Percentiles rank a stretch among this genome's conserved stretches.
Conservation (phyloP, 371 early-diverging fungal genomes). For the Coemansia sp. region DNA sequence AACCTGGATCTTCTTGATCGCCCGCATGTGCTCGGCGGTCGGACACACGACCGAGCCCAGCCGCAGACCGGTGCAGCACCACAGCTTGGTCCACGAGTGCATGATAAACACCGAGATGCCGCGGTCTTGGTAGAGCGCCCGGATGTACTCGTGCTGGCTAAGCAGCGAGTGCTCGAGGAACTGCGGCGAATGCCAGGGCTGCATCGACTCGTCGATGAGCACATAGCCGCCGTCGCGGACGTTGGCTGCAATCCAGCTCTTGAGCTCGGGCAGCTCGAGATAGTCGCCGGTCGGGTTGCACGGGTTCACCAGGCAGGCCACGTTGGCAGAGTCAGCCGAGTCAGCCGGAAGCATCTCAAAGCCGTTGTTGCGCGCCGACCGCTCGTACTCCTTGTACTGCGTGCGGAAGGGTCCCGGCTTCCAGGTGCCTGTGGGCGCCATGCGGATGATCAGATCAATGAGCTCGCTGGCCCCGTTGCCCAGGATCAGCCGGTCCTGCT, state of each 20-base stretch:
- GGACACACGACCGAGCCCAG: conserved; percentile 85
- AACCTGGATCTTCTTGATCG: conserved; percentile 72
- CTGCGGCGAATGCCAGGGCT: conserved; percentile 75
- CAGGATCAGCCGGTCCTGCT: conserved; percentile 62
- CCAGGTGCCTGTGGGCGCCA: conserved; percentile 68
- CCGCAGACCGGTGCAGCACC: conserved; percentile 86
- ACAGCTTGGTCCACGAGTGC: conserved; percentile 90
- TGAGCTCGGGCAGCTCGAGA: conserved; percentile 63
- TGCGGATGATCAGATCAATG: conserved; percentile 78
- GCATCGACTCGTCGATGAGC: conserved; percentile 87
- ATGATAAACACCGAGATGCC: conserved; percentile 77
- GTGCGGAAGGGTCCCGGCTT: conserved; percentile 69
- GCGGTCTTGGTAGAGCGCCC: conserved; percentile 57
- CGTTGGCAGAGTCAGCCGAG: conserved; percentile 57
- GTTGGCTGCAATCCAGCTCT: conserved; percentile 66
- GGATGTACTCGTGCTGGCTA: conserved; percentile 62
- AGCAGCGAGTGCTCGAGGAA: conserved; percentile 76
- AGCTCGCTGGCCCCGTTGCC: conserved; percentile 87
- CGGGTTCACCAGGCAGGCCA: conserved; percentile 79
- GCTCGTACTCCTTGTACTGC: conserved; percentile 84
- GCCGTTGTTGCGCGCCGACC: conserved; percentile 73
- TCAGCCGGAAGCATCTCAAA: conserved; percentile 57
- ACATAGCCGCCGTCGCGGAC: conserved; percentile 68
- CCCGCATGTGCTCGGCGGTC: conserved; percentile 65
- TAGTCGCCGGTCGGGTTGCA: conserved; percentile 89